phyloP scores from a whole-genome alignment of 2,329 filamentous ascomycete species.

The Botryotinia narcissicola region DNA sequence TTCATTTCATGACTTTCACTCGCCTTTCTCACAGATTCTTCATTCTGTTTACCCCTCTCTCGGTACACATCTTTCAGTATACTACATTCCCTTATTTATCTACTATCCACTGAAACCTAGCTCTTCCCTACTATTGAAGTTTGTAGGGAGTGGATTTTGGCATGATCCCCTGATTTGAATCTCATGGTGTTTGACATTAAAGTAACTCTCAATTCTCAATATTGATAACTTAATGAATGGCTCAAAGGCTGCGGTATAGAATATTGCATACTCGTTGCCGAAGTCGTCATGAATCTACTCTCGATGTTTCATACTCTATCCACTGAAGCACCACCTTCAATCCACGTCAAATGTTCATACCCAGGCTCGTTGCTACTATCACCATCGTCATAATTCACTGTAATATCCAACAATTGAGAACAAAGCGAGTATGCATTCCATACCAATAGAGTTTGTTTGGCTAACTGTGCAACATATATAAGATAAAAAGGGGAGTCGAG shows the following conservation, averaged over 20 bases:
- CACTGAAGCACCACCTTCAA: neutral
- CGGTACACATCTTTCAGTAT: neutral
- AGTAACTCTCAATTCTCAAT: neutral
- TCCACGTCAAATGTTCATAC: neutral
- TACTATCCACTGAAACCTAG: neutral
- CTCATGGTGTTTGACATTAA: neutral
- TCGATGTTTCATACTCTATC: neutral
- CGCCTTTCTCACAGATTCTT: neutral
- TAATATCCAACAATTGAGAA: neutral
- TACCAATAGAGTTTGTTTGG: neutral
- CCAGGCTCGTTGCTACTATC: neutral
- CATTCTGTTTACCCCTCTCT: neutral
- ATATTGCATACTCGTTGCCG: neutral
- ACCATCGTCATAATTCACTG: neutral
- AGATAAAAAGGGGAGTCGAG: neutral
- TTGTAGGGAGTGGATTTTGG: neutral
- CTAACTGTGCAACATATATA: neutral
- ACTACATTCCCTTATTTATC: neutral
- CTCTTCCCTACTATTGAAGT: neutral
- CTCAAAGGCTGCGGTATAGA: neutral
- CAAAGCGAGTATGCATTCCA: neutral
- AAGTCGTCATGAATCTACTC: neutral
- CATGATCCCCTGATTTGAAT: neutral
- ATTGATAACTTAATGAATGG: neutral
- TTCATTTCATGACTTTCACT: neutral